Evolutionary conservation across 257 asterid species (phyloP).

Genomic region (Gynochthodes officinalis): DNA sequence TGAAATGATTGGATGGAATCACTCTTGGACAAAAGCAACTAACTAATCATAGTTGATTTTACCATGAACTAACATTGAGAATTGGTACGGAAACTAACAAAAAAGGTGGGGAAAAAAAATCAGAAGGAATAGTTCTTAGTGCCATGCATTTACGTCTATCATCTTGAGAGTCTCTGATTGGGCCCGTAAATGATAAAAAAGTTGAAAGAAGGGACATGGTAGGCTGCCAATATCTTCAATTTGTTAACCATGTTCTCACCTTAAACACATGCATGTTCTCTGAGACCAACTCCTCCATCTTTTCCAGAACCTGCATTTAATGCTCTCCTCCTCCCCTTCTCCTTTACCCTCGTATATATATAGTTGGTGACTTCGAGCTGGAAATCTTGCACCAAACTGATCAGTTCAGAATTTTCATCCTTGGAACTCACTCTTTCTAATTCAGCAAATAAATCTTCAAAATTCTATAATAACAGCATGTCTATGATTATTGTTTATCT

Average conservation of each 20-base stretch:
- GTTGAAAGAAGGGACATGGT: constrained; percentile 36
- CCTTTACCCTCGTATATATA: constrained; percentile 19
- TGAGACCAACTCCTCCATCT: constrained; percentile 32
- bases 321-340: constrained; percentile 28
- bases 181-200: constrained; percentile 23
- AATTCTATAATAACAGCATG: constrained; percentile 20
- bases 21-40: no score
- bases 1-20: no score
- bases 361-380: background rate
- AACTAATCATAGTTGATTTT: no score
- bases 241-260: constrained; percentile 34
- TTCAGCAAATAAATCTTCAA: background rate
- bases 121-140: background rate
- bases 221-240: constrained; percentile 38
- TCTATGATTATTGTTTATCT: constrained; percentile 29
- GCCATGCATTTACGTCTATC: no score
- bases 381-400: background rate
- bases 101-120: no score
- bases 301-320: constrained; percentile 50
- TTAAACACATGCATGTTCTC: constrained; percentile 67
- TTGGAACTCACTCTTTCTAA: background rate
- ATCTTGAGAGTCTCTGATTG: background rate
- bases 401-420: constrained; percentile 7
- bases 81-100: no score
- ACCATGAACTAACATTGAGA: no score